Base-by-base conservation (phyloP, 2,329 filamentous ascomycete species). In the Aspergillus ochraceus region DNA sequence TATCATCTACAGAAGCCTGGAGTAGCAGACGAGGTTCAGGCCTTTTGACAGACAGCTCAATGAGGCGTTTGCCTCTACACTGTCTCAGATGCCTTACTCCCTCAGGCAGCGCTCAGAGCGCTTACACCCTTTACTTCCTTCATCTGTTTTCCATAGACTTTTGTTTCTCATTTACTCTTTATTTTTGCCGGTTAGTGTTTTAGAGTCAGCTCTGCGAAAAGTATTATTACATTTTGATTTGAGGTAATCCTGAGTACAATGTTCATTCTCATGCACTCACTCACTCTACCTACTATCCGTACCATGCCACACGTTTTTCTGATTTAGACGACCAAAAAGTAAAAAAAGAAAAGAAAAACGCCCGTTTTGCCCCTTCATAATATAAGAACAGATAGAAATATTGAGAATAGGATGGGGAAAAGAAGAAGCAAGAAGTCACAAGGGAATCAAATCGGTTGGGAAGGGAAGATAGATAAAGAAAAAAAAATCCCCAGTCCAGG, bases 281-380 rank as follows among this genome's bases (percentile, higher is more conserved):
- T 26, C 24, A 24, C 19, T 42, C 26, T 29, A 29, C 26, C 1
- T 29, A 29, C 26, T 29, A 29, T 9, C 24, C 24, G 24, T 24
- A 24, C 24, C 24, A 42, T 30, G 45, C 20, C 30, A 56, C 29
- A 39, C 17, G 5, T 50, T 45, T 42, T 52, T 57, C 36, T 54
- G 54, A 52, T 60, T 60, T 39, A 42, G 45, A 57, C 24, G 36
- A 61, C 42, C 49, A 17, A 42, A 39, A 42, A 42, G 32, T 4
- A 9, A 5, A 36, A 12, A 36, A 1, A 36, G 4, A 36, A 36
- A 14, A 32, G 59, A 60, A 60, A 64, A 68, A 68, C 68, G 59
- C 57, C 62, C 60, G 53, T 51, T 39, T 17, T 59, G 32, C 32
- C 52, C 26, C 52, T 52, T 55, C 57, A 52, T 59, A 26, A 59